Percentiles rank a stretch among this genome's conserved stretches.
These are phyloP conservation scores for Colletotrichum lupini DNA, from an alignment of 2,329 filamentous ascomycete genomes.

Conservation along the genomic window DNA sequence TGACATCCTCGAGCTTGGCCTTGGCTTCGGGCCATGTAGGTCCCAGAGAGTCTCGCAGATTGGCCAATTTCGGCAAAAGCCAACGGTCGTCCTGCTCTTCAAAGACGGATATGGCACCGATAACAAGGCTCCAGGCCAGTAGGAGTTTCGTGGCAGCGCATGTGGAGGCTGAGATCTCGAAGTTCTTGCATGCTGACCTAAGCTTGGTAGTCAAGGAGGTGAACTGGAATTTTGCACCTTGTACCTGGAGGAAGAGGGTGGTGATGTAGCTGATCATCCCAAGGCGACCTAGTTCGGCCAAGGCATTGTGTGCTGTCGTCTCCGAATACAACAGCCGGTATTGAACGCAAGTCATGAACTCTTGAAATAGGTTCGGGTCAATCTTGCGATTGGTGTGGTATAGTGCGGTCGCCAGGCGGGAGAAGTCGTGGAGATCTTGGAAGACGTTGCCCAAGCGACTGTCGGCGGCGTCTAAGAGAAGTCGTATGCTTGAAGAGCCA, in stretches of 20 bases:
- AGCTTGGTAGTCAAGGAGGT: background rate
- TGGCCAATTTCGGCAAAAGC: conserved; percentile 37
- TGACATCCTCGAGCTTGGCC: conserved; percentile 35
- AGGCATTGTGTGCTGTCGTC: background rate
- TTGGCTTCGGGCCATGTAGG: conserved; percentile 40
- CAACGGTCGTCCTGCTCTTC: conserved; percentile 36
- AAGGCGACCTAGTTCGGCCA: conserved; percentile 36
- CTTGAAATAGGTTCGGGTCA: conserved; percentile 36
- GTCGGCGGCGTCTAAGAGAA: conserved; percentile 37
- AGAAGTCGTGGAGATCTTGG: conserved; percentile 45
- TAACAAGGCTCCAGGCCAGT: conserved; percentile 39
- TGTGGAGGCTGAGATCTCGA: background rate
- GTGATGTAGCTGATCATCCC: conserved; percentile 45
- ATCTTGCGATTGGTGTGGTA: conserved; percentile 39
- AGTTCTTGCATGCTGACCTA: background rate
- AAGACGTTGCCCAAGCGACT: conserved; percentile 41
- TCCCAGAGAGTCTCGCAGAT: conserved; percentile 14
- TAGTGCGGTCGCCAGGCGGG: conserved; percentile 40
- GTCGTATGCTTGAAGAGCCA: conserved; percentile 12
- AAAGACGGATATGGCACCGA: conserved; percentile 41
- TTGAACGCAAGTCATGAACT: conserved; percentile 22
- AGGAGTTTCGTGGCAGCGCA: conserved; percentile 38
- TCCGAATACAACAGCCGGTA: conserved; percentile 27
- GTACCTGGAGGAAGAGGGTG: conserved; percentile 41
- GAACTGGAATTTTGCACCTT: conserved; percentile 35